phyloP scores from a whole-genome alignment of 129 eudicot genomes.

The Arctium minus region DNA sequence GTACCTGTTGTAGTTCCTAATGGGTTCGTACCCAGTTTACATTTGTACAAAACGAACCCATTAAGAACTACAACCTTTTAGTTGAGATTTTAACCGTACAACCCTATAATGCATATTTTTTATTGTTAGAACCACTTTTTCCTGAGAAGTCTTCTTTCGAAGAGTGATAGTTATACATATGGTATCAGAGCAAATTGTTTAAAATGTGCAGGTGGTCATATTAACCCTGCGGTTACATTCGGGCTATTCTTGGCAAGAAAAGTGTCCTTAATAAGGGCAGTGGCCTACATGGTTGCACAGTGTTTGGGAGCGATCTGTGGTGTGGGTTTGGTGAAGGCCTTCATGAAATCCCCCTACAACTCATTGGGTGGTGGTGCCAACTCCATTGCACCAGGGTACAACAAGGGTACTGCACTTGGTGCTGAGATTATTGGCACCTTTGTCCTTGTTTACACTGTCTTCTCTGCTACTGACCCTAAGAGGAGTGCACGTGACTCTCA shows the following conservation, averaged over 20 bases:
- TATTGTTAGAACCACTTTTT: neutral
- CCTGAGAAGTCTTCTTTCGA: neutral
- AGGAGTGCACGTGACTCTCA: conserved; percentile 51
- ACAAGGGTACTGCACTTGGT: conserved; percentile 43
- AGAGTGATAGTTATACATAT: too few relatives aligned
- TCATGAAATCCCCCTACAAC: conserved; percentile 38
- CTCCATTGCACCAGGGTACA: conserved; percentile 42
- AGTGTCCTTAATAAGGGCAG: conserved; percentile 34
- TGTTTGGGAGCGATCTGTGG: conserved; percentile 50
- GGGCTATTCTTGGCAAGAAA: conserved; percentile 49
- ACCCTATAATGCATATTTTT: neutral
- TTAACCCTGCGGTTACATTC: conserved; percentile 58
- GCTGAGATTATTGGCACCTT: conserved; percentile 55
- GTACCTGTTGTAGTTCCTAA: too few relatives aligned
- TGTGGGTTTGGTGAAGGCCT: conserved; percentile 44
- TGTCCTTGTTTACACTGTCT: conserved; percentile 45
- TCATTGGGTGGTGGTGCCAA: conserved; percentile 52
- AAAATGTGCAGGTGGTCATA: conserved; percentile 39
- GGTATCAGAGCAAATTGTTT: neutral
- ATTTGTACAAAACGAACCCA: too few relatives aligned
- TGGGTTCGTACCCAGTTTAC: too few relatives aligned
- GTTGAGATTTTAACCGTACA: neutral
- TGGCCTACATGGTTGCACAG: conserved; percentile 50
- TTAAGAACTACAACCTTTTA: too few relatives aligned
- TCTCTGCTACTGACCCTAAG: conserved; percentile 49